A percentile compares a stretch with the other conserved stretches of the same genome.
Conservation (phyloP, 768 basidiomycete species). For the Termitomyces sp. region DNA sequence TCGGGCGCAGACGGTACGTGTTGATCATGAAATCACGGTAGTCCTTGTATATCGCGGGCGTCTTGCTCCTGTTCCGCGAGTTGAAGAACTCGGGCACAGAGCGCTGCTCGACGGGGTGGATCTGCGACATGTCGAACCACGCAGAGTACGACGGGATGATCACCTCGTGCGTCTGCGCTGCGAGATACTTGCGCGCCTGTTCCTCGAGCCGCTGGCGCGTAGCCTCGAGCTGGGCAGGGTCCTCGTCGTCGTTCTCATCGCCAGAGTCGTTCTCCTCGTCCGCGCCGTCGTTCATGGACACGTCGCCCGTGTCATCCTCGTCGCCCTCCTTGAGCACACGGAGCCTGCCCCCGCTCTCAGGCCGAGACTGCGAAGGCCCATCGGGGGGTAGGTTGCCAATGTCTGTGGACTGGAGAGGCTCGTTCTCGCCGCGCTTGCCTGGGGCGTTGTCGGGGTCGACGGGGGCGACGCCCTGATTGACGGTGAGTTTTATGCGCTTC, state of each 20-base stretch:
- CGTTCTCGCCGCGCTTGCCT: slow-evolving; percentile 87
- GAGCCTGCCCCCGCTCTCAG: slow-evolving; percentile 44
- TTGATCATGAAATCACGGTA: slow-evolving; percentile 99
- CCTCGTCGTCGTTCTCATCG: slow-evolving; percentile 84
- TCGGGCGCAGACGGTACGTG: slow-evolving; percentile 90
- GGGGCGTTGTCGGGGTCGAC: slow-evolving; percentile 78
- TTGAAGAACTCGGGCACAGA: slow-evolving; percentile 99
- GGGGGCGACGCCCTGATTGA: slow-evolving; percentile 63
- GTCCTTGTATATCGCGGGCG: slow-evolving; percentile 96
- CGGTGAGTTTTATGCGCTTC: slow-evolving; percentile 59
- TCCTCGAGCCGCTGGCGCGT: slow-evolving; percentile 78
- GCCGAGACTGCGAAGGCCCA: slow-evolving; percentile 32
- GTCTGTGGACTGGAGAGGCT: slow-evolving; percentile 77
- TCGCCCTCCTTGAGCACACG: slow-evolving; percentile 51
- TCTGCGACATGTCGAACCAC: slow-evolving; percentile 96
- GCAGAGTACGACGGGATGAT: slow-evolving; percentile 96
- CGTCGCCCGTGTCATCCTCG: slow-evolving; percentile 69
- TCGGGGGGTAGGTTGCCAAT: slow-evolving; percentile 70
- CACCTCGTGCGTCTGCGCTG: slow-evolving; percentile 95
- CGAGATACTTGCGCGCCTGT: slow-evolving; percentile 91
- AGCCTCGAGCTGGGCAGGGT: slow-evolving; percentile 80
- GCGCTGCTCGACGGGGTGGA: slow-evolving; percentile 89
- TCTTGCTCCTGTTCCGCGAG: slow-evolving; percentile 91
- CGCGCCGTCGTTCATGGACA: slow-evolving; percentile 77
- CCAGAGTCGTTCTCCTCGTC: slow-evolving; percentile 78